Evolutionary conservation across 768 basidiomycete species (phyloP), one percentile per base, ranked within the genome.

Genomic region (Pisolithus marmoratus): DNA sequence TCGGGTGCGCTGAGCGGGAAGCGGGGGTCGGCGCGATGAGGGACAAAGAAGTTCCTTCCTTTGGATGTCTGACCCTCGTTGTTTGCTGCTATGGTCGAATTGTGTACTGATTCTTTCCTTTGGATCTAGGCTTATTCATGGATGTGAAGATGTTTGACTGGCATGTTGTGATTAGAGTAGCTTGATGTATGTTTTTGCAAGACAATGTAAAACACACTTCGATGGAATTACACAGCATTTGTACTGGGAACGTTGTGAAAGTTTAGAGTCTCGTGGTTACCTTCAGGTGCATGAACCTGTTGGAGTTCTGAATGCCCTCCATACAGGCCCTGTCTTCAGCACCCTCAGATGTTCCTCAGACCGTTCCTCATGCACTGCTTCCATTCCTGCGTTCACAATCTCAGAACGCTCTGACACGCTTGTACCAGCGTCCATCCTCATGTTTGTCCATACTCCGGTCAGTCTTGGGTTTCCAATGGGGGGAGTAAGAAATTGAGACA

Each of bases 381-480:
- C 83, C 87, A 0, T 94, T 93, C 70, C 74, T 95, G 24, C 84
- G 88, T 54, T 78, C 82, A 0, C 89, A 93, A 61, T 85, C 88
- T 0, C 87, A 90, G 65, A 83, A 77, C 53, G 83, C 85, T 11
- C 68, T 94, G 47, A 83, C 81, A 19, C 80, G 91, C 23, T 73
- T 96, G 46, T 96, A 94, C 63, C 82, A 86, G 61, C 78, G 82
- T 17, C 91, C 94, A 8, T 92, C 91, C 3, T 86, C 88, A 72
- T 93, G 92, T 70, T 79, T 96, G 48, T 85, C 90, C 23, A 84
- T 96, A 67, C 93, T 93, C 70, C 82, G 93, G 88, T 90, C 54
- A 56, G 74, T 65, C 46, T 54, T 36, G 38, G 24, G 48, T 17
- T 22, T 47, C 45, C 17, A 5, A 8, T 8, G 1, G 12, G 38